These are phyloP conservation scores for Neurospora terricola DNA, from an alignment of 495 filamentous ascomycete genomes.

Conservation along the genomic window DNA sequence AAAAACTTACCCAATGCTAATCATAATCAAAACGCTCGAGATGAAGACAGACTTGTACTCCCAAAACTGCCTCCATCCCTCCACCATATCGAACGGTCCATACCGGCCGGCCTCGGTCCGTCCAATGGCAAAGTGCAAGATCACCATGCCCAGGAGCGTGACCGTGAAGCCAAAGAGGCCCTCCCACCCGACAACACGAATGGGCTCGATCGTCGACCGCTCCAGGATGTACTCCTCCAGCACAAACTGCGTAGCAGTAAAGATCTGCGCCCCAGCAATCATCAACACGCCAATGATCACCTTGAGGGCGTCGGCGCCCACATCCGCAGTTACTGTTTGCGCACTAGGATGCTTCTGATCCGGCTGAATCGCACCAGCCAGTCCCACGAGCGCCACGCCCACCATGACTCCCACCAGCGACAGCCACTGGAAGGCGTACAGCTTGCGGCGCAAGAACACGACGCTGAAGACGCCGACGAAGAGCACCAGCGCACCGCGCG, in stretches of 20 bases:
- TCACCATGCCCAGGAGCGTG: slow-evolving; percentile 67
- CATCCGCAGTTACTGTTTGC: not conserved
- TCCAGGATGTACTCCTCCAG: slow-evolving; percentile 92
- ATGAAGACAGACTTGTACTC: slow-evolving; percentile 58
- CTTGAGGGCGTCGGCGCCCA: slow-evolving; percentile 49
- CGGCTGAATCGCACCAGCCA: slow-evolving; percentile 73
- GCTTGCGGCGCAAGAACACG: slow-evolving; percentile 67
- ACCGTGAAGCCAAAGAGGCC: slow-evolving; percentile 84
- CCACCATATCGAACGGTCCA: slow-evolving; percentile 82
- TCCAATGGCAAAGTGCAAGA: slow-evolving; percentile 69
- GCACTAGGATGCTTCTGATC: slow-evolving; percentile 41
- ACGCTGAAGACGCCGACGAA: slow-evolving; percentile 96
- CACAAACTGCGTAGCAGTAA: slow-evolving; percentile 93
- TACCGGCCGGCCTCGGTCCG: slow-evolving; percentile 59
- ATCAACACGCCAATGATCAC: slow-evolving; percentile 75
- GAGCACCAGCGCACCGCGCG: slow-evolving; percentile 81
- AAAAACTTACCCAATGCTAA: slow-evolving; percentile 79
- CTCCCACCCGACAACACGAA: slow-evolving; percentile 93
- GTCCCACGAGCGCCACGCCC: slow-evolving; percentile 81
- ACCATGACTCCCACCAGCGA: slow-evolving; percentile 76
- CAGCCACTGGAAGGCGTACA: slow-evolving; percentile 81
- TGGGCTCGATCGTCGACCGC: slow-evolving; percentile 75
- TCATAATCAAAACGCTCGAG: slow-evolving; percentile 82
- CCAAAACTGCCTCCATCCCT: slow-evolving; percentile 71
- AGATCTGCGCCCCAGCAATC: slow-evolving; percentile 90